These are phyloP conservation scores for Rhizopogon vulgaris DNA, from an alignment of 768 basidiomycete genomes.

Conservation along the genomic window DNA sequence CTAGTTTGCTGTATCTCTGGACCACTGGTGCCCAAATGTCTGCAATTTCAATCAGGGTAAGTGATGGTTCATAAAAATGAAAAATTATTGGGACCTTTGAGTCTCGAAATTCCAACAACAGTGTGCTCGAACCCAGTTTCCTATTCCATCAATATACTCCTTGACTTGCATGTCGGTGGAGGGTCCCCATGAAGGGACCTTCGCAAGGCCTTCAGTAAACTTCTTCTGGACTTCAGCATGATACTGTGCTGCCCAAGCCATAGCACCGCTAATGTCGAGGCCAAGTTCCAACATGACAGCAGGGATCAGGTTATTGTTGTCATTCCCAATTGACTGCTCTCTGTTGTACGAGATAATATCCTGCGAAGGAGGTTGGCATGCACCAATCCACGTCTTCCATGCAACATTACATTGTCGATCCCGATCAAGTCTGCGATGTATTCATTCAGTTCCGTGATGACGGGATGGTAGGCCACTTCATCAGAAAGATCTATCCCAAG, in stretches of 20 bases:
- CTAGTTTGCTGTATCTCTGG: too few relatives aligned
- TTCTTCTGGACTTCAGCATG: slow-evolving; percentile 7
- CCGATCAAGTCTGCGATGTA: slow-evolving; percentile 13
- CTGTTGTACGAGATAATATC: slow-evolving; percentile 31
- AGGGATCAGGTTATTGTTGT: slow-evolving; percentile 29
- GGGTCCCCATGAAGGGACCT: slow-evolving; percentile 22
- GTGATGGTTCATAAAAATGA: neutral
- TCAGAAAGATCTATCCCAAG: slow-evolving; percentile 27
- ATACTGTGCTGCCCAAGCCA: slow-evolving; percentile 17
- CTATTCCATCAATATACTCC: slow-evolving; percentile 19
- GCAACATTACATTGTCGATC: slow-evolving; percentile 14
- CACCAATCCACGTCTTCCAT: neutral
- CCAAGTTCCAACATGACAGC: slow-evolving; percentile 24
- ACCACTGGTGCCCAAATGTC: slow-evolving; percentile 26
- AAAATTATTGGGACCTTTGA: neutral
- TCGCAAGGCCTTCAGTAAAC: slow-evolving; percentile 16
- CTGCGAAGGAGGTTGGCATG: slow-evolving; percentile 10
- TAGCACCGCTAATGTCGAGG: slow-evolving; percentile 21
- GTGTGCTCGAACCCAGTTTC: slow-evolving; percentile 19
- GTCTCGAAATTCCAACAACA: slow-evolving; percentile 26
- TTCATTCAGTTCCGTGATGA: slow-evolving; percentile 6
- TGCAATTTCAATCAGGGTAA: neutral
- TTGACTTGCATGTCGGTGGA: slow-evolving; percentile 17
- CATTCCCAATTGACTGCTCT: slow-evolving; percentile 28
- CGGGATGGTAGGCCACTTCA: slow-evolving; percentile 25